Evolutionary conservation across 208 protist genomes (phyloP), one percentile per base, ranked within the genome.

Genomic region (Leishmania tarentolae): DNA sequence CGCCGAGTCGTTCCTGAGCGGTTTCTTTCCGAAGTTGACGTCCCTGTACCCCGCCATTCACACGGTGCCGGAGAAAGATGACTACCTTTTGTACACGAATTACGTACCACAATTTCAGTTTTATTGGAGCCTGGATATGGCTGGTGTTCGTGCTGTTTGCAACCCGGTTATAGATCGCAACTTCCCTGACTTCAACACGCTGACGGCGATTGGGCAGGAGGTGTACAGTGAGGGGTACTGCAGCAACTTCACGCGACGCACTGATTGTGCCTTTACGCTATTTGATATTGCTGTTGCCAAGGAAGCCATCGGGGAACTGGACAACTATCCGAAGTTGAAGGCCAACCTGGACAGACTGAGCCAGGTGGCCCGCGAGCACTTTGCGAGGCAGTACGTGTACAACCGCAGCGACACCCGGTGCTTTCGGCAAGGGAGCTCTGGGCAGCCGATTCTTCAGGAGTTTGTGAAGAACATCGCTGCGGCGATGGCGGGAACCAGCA

Each of bases 391-490:
- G 50, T 87, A 83, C 42, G 53, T 24, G 19, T 83, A 83, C 66
- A 83, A 83, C 52, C 79, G 35, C n/a, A 83, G 56, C 44, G 68
- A 83, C 80, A 59, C 61, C 35, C 74, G 80, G 15, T 57, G 56
- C 65, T 57, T 72, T 19, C 72, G 81, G 73, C 79, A 81, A n/a
- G 83, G 73, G 37, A 81, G 83, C 61, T 24, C 75, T 24, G 75
- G 65, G 7, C 74, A 77, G 65, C 72, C 83, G 13, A 83, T 83
- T 50, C 35, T 86, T 61, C 82, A 81, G n/a, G 35, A 91, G 65
- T 79, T 91, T 8, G 44, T 93, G 21, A 47, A 53, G 9, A 92
- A 91, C 77, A 86, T 89, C 28, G n/a, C 82, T 46, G 47, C 70
- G 28, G 59, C 75, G 63, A 71, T 85, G 24, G n/a, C 44, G 4